phyloP scores from a whole-genome alignment of 805 yeast genomes.

The Monosporozyma unispora region DNA sequence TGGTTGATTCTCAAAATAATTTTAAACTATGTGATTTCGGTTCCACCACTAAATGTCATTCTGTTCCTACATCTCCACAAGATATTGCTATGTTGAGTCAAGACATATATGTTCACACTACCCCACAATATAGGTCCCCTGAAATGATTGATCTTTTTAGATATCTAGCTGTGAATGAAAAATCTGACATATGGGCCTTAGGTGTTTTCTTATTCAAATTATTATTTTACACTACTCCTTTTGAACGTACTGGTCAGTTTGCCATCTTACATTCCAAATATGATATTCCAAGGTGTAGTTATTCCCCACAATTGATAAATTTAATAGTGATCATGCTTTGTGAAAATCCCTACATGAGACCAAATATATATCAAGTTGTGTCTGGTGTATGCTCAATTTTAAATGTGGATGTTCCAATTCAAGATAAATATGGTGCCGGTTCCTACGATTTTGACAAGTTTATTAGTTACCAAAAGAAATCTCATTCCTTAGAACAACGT shows the following conservation, averaged over 20 bases:
- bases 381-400: constrained; percentile 53
- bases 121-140: constrained; percentile 92
- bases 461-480: constrained; percentile 38
- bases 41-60: constrained; percentile 47
- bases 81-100: constrained; percentile 68
- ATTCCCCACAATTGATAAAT: constrained; percentile 62
- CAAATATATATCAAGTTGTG: constrained; percentile 76
- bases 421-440: constrained; percentile 38
- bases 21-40: constrained; percentile 94
- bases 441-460: constrained; percentile 50
- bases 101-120: constrained; percentile 82
- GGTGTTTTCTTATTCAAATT: constrained; percentile 87
- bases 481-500: constrained; percentile 22
- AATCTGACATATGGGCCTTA: constrained; percentile 93
- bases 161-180: constrained; percentile 80
- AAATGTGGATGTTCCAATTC: constrained; percentile 44
- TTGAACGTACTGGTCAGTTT: constrained; percentile 73
- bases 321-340: constrained; percentile 72
- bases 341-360: constrained; percentile 74
- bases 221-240: constrained; percentile 90
- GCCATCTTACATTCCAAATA: constrained; percentile 81
- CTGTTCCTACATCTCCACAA: constrained; percentile 63
- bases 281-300: constrained; percentile 68
- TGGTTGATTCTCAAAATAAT: constrained; percentile 57
- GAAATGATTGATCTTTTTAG: constrained; percentile 89